These are phyloP conservation scores for Hemileia vastatrix DNA, from an alignment of 1,284 basidiomycete genomes.

Conservation along the genomic window DNA sequence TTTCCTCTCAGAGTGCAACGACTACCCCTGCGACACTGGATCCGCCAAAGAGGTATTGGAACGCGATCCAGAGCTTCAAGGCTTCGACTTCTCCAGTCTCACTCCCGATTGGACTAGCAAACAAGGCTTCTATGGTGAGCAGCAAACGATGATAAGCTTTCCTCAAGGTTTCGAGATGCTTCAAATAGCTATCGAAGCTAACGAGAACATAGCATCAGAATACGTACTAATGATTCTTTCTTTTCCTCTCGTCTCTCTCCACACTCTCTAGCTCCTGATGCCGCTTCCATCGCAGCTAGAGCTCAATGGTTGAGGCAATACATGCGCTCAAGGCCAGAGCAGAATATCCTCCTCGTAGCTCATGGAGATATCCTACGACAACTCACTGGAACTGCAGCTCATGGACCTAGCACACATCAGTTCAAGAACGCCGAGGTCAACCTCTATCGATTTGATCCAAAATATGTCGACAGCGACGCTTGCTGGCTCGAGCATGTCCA, in stretches of 20 bases:
- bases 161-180: too few relatives aligned
- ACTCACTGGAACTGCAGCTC: conserved; percentile 27
- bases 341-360: conserved; percentile 40
- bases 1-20: conserved; percentile 34
- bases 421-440: conserved; percentile 44
- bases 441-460: conserved; percentile 35
- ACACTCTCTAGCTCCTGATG: conserved; percentile 29
- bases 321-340: conserved; percentile 37
- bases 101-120: conserved; percentile 42
- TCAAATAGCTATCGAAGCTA: too few relatives aligned
- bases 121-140: conserved; percentile 35
- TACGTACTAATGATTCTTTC: too few relatives aligned
- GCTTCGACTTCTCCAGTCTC: conserved; percentile 37
- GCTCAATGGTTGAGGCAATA: conserved; percentile 42
- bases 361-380: conserved; percentile 42
- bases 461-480: conserved; percentile 29
- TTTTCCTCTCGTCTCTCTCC: background rate
- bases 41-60: conserved; percentile 36
- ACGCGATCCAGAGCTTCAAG: conserved; percentile 33
- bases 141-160: background rate
- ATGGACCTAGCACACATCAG: background rate
- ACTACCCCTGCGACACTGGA: conserved; percentile 41
- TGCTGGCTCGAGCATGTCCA: conserved; percentile 31
- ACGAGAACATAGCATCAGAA: too few relatives aligned
- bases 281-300: conserved; percentile 31